Percentiles rank a stretch among this genome's conserved stretches.
Conservation (phyloP, 2,329 filamentous ascomycete species). For the Parastagonospora nodorum region DNA sequence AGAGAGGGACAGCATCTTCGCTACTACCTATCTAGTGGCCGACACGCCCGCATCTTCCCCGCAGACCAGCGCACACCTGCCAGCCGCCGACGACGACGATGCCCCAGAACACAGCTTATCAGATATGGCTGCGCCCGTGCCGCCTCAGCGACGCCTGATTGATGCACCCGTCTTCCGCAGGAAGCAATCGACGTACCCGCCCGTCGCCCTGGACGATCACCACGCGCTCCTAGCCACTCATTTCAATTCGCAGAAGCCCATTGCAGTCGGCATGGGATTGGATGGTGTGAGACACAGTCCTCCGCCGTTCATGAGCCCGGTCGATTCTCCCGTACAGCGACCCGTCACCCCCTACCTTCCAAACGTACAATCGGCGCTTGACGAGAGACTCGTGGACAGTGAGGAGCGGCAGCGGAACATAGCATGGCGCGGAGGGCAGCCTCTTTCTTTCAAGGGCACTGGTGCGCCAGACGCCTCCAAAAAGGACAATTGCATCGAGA, state of each 20-base stretch:
- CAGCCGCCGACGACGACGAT: constrained; percentile 27
- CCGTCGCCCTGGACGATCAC: constrained; percentile 33
- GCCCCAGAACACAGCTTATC: constrained; percentile 30
- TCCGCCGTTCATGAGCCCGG: constrained; percentile 45
- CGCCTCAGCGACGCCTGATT: constrained; percentile 40
- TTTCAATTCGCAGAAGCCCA: constrained; percentile 35
- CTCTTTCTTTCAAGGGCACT: constrained; percentile 48
- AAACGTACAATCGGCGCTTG: constrained; percentile 24
- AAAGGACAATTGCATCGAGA: constrained; percentile 59
- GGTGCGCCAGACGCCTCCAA: constrained; percentile 47
- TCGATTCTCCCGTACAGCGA: constrained; percentile 42
- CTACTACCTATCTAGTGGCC: constrained; percentile 62
- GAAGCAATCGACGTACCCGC: constrained; percentile 31
- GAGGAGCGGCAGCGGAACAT: constrained; percentile 54
- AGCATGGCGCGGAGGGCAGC: constrained; percentile 56
- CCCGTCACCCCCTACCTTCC: constrained; percentile 36
- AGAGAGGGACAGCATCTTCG: constrained; percentile 68
- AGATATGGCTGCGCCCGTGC: constrained; percentile 36
- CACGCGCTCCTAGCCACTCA: constrained; percentile 38
- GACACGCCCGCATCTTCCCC: constrained; percentile 53
- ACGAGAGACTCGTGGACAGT: constrained; percentile 36
- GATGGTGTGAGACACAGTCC: constrained; percentile 34
- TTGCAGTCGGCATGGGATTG: constrained; percentile 25
- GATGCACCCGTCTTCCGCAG: constrained; percentile 38
- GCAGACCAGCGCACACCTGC: constrained; percentile 33